Base-by-base conservation (phyloP, 176 grass and related monocot species). In the Chloris gayana region DNA sequence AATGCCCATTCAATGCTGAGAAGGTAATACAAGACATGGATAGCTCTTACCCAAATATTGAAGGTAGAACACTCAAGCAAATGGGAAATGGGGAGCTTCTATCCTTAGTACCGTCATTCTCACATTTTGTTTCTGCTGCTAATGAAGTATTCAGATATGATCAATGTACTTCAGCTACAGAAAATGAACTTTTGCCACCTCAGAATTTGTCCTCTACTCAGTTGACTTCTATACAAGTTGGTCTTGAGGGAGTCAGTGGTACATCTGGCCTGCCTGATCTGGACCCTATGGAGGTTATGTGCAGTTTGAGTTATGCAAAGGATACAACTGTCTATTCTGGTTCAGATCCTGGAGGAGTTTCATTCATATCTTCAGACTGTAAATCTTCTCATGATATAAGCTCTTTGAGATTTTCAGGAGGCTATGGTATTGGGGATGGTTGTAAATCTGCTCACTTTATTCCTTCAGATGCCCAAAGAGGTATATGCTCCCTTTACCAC, bases 111-210 rank as follows among this genome's bases (percentile, higher is more conserved):
- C 77, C 87, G 82, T 84, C 82, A 64, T 68, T 64, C 65, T 84
- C 72, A 21, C 44, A 86, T 60, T 95, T 95, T 86, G 88, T 83
- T 75, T 97, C 87, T 70, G 76, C 92, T 84, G 91, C 94, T 64
- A 87, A 94, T 58, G 77, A 91, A 76, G 83, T 97, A 58, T 92
- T 97, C 38, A 80, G 81, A 68, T 84, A 37, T 72, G 72, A 84
- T 35, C 21, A 12, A 41, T 31, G 59, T 78, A 64, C 74, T 75
- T 87, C 73, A 79, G 59, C 75, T 71, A 54, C 62, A 35, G 35
- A 87, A 41, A 89, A 77, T 51, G 64, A 87, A 22, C 44, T 76
- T 62, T 49, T 83, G 27, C 62, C 68, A 65, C 71, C 84, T 70
- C 74, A 64, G 89, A 85, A 61, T 76, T 77, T 77, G 62, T 69